These are phyloP conservation scores for Suillus subaureus DNA, from an alignment of 768 basidiomycete species.

Conservation along the genomic window DNA sequence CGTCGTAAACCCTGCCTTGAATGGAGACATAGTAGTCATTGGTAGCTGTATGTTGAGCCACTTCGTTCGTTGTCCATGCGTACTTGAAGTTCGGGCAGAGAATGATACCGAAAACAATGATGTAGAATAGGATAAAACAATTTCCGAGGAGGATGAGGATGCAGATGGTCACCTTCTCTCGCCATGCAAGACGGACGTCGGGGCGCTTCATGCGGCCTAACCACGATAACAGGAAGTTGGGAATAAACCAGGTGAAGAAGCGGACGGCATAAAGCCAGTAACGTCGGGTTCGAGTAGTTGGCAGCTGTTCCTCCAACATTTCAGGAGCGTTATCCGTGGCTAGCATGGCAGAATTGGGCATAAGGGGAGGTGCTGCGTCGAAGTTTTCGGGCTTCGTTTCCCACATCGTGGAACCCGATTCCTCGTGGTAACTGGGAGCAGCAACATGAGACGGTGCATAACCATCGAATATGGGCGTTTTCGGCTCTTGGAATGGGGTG, in stretches of 20 bases:
- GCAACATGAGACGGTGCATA: constrained; percentile 24
- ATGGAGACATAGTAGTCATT: constrained; percentile 67
- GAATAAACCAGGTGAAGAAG: constrained; percentile 57
- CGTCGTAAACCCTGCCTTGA: constrained; percentile 62
- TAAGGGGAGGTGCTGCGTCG: constrained; percentile 30
- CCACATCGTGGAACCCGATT: constrained; percentile 40
- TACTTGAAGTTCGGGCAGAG: constrained; percentile 65
- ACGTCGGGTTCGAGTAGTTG: constrained; percentile 54
- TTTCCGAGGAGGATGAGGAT: constrained; percentile 57
- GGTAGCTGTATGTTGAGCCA: constrained; percentile 50
- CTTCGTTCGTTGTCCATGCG: constrained; percentile 55
- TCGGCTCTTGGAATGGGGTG: constrained; percentile 33
- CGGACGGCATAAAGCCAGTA: constrained; percentile 63
- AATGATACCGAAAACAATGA: constrained; percentile 61
- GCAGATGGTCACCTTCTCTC: constrained; percentile 70
- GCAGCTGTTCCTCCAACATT: constrained; percentile 54
- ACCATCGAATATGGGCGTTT: constrained; percentile 28
- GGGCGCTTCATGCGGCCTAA: constrained; percentile 69
- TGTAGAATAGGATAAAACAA: constrained; percentile 61
- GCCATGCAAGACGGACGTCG: constrained; percentile 68
- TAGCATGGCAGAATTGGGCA: constrained; percentile 40
- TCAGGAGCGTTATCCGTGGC: constrained; percentile 46
- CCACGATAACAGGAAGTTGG: constrained; percentile 47
- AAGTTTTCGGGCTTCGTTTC: constrained; percentile 43
- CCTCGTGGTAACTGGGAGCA: constrained; percentile 34